Percentiles rank a stretch among this genome's conserved stretches.
Evolutionary conservation across 2,329 filamentous ascomycete species (phyloP).

Genomic region (Hypomyces rosellus): DNA sequence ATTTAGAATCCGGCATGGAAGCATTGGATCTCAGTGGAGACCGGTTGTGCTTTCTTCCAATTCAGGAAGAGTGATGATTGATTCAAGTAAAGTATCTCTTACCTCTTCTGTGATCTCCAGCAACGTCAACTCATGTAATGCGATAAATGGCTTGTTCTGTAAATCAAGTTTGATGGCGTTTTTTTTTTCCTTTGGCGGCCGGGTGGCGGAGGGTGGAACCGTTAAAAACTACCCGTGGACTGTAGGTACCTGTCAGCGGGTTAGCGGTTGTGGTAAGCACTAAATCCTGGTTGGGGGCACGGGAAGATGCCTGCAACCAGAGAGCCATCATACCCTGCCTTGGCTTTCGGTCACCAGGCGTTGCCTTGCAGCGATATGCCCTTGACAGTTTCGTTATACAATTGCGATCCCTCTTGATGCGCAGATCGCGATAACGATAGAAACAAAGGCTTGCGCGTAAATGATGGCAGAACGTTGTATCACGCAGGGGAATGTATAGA

Average conservation of each 20-base stretch:
- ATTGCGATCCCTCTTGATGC: no score
- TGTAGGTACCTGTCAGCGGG: conserved; percentile 10
- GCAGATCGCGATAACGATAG: no score
- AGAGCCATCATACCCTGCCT: neutral
- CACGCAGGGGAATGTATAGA: no score
- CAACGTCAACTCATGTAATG: neutral
- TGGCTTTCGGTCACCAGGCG: neutral
- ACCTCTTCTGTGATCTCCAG: no score
- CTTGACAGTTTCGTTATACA: no score
- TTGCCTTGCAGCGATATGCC: neutral
- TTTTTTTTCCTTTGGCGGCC: conserved; percentile 4
- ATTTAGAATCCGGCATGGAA: neutral
- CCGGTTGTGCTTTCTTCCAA: no score
- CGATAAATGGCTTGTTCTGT: neutral
- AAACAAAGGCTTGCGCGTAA: no score
- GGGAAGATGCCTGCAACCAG: conserved; percentile 11
- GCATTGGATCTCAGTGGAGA: neutral
- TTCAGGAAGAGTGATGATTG: no score
- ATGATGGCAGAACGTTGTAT: no score
- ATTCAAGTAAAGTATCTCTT: no score
- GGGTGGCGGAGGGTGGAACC: conserved; percentile 4
- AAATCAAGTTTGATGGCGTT: neutral
- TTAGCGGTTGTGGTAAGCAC: conserved; percentile 11
- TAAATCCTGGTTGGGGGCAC: conserved; percentile 10
- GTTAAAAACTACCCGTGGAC: conserved; percentile 2